Conservation (phyloP, 768 basidiomycete species). For the Boletellus ananiceps region DNA sequence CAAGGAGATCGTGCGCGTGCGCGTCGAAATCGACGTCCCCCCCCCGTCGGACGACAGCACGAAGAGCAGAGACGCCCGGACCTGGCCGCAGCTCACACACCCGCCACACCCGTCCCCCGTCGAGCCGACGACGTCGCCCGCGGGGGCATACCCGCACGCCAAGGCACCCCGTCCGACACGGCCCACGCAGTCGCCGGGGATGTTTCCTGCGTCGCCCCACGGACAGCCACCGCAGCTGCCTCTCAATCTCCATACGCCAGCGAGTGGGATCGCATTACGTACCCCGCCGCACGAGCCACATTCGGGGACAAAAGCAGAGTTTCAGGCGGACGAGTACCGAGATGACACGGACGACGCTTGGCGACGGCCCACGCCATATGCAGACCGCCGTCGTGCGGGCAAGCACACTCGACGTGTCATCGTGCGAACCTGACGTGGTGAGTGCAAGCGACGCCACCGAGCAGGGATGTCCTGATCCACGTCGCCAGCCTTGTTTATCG, state of each 20-base stretch:
- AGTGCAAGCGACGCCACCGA: neutral
- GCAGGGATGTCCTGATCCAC: no score
- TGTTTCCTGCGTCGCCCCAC: conserved; percentile 29
- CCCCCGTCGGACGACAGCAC: conserved; percentile 13
- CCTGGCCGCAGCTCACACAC: conserved; percentile 26
- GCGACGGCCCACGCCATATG: conserved; percentile 67
- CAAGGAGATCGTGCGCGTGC: conserved; percentile 70
- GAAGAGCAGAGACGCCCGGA: conserved; percentile 23
- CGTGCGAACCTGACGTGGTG: conserved; percentile 36
- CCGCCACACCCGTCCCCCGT: conserved; percentile 28
- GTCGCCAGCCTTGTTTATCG: no score
- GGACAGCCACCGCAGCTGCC: conserved; percentile 32
- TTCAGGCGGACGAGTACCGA: conserved; percentile 44
- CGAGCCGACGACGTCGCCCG: conserved; percentile 18
- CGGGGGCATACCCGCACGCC: conserved; percentile 34
- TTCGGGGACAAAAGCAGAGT: conserved; percentile 28
- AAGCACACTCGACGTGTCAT: conserved; percentile 77
- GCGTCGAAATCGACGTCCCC: conserved; percentile 61
- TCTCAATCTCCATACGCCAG: conserved; percentile 29
- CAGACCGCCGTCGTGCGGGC: conserved; percentile 70
- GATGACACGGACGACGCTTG: conserved; percentile 67
- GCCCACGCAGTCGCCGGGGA: conserved; percentile 27
- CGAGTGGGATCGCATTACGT: conserved; percentile 32
- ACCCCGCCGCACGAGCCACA: conserved; percentile 46
- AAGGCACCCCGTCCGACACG: conserved; percentile 26